Evolutionary conservation across 805 yeast species (phyloP), one percentile per base, ranked within the genome.

Genomic region (Zygosaccharomyces kombuchaensis): DNA sequence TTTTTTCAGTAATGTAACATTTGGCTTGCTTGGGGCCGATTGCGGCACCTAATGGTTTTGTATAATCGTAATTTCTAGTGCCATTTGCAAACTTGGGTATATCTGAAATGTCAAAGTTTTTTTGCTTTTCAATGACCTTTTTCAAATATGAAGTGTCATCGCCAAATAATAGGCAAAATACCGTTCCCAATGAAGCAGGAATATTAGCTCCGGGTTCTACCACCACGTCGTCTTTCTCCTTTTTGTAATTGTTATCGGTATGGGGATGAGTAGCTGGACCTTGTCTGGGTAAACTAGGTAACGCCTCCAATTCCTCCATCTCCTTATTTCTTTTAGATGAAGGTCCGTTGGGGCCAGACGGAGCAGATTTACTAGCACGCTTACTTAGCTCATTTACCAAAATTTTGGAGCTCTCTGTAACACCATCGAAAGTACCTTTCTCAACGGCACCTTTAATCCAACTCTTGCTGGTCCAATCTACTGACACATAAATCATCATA

Each of bases 391-490:
- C 79, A 9, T 66, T 69, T 6, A 79, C 66, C 54, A 81, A 50
- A 2, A 70, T 68, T 12, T 64, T 65, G 14, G 82, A 70, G 0
- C 84, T 75, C 6, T 79, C 81, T 45, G 76, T 77, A 50, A 86
- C 90, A 8, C 91, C 93, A 34, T 80, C 79, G 52, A 81, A 76
- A 1, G 89, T 73, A 43, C 87, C 88, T 46, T 76, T 82, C 58
- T 86, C 93, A 48, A 86, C 80, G 0, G 87, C 83, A 19, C 81
- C 76, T 60, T 82, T 84, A 49, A 86, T 76, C 90, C 91, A 84
- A 38, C 88, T 81, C 52, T 81, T 82, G 6, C 82, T 86, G 0
- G 81, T 66, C 95, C 95, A 86, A 45, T 79, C 78, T 36, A 84
- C 74, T 25, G 66, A 66, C 2, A 82, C 81, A 26, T 77, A 73